Evolutionary conservation across 768 basidiomycete species (phyloP).

Genomic region (Tricholoma matsutake): DNA sequence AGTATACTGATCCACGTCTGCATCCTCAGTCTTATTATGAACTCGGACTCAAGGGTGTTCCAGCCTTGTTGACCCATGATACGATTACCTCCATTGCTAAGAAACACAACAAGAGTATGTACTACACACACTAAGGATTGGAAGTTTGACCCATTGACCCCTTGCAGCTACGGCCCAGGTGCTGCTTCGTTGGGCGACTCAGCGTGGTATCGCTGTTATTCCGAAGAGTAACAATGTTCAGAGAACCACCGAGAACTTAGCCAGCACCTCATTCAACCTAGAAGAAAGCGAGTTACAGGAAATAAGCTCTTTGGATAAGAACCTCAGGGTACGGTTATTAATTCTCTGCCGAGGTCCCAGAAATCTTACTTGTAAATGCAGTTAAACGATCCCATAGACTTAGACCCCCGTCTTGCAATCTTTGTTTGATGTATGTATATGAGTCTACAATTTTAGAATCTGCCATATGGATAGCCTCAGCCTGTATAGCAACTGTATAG

Average conservation of each 20-base stretch:
- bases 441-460: too few relatives aligned
- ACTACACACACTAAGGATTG: neutral
- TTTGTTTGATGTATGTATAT: conserved; percentile 49
- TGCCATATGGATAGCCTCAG: neutral
- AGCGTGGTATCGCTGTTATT: conserved; percentile 69
- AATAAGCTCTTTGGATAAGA: conserved; percentile 59
- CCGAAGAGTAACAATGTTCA: conserved; percentile 59
- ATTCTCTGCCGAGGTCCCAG: neutral
- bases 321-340: conserved; percentile 52
- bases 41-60: conserved; percentile 50
- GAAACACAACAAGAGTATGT: conserved; percentile 50
- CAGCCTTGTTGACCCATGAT: conserved; percentile 54
- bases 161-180: conserved; percentile 61
- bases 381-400: conserved; percentile 70
- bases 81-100: conserved; percentile 42
- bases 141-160: neutral
- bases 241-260: conserved; percentile 52
- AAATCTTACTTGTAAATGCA: conserved; percentile 18
- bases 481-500: neutral
- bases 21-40: conserved; percentile 51
- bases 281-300: conserved; percentile 51
- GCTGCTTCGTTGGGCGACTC: conserved; percentile 76
- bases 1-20: neutral
- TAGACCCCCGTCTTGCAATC: conserved; percentile 63
- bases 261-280: conserved; percentile 42